A percentile compares a stretch with the other conserved stretches of the same genome.
phyloP scores from a whole-genome alignment of 176 grass and related monocot genomes.

The Aegilops sharonensis region DNA sequence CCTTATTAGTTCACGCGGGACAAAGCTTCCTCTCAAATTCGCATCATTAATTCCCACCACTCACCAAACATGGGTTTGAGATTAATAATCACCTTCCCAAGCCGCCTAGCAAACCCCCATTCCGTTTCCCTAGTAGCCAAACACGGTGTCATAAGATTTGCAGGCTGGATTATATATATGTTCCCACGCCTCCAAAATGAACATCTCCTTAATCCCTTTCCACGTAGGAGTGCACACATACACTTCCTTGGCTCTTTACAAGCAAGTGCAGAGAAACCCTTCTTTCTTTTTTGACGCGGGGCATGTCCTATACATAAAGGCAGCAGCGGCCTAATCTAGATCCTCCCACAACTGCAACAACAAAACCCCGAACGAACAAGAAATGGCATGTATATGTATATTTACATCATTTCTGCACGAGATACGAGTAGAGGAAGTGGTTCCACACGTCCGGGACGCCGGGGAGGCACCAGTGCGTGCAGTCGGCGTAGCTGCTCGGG shows the following conservation, averaged over 20 bases:
- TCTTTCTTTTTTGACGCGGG: neutral
- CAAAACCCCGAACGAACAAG: neutral
- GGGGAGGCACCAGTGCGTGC: constrained; percentile 83
- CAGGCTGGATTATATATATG: neutral
- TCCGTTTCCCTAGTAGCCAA: no score
- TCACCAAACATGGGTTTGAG: no score
- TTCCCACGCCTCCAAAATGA: neutral
- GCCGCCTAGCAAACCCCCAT: no score
- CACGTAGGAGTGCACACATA: neutral
- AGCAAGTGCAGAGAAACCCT: neutral
- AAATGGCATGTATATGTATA: neutral
- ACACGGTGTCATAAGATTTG: neutral
- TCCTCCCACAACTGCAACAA: neutral
- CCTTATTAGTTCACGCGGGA: no score
- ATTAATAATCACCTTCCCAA: no score
- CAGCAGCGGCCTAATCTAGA: constrained; percentile 19
- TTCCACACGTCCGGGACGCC: constrained; percentile 85
- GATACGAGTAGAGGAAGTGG: constrained; percentile 54
- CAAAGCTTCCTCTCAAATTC: no score
- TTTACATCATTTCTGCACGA: constrained; percentile 20
- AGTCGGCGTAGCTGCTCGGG: constrained; percentile 60
- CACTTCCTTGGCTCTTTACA: constrained; percentile 9
- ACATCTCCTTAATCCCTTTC: neutral
- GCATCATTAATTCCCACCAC: no score
- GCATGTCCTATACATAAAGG: constrained; percentile 5